Base-by-base conservation (phyloP, 345 rosid species). In the Lepidium africanum region DNA sequence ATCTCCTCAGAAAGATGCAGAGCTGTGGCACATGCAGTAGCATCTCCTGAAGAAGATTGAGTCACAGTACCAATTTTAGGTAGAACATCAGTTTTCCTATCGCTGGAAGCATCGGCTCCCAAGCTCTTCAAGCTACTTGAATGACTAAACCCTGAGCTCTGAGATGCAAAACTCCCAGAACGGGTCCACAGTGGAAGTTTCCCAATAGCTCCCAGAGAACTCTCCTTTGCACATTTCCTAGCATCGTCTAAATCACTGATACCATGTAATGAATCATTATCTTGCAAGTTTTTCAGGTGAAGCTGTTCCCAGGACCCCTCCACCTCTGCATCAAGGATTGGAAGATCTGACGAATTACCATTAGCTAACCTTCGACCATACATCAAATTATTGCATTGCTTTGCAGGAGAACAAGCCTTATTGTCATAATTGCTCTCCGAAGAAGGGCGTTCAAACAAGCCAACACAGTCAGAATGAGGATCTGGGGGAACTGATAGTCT, bases 51-150 rank as follows among this genome's bases (percentile, higher is more conserved):
- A 49, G 92, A 81, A 11, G 97, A 89, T 33, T 73, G 86, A 27
- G 81, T 67, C 11, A 82, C 77, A 62, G 80, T 71, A 47, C 60
- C 80, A 72, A 37, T 75, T 71, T 81, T 89, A 21, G 73, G 70
- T 37, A 76, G 77, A 71, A 74, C 49, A 46, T 85, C 90, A 27
- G 42, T 65, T 75, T 87, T 89, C 65, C 71, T 77, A 63, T 88
- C 97, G 23, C 72, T 56, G 17, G 89, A 88, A 70, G 89, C 90
- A 46, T 74, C 83, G 42, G 77, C 87, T 46, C 89, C 92, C 76
- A 83, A 35, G 71, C 92, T 85, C 83, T 89, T 95, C 4, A 91
- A 83, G 82, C 96, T 82, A 71, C 95, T 83, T 32, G 99, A 91
- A 75, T 88, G 89, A 78, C 94, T 88, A 64, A 79, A 83, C 77